These are phyloP conservation scores for Lentinula boryana DNA, from an alignment of 768 basidiomycete species.

Conservation along the genomic window DNA sequence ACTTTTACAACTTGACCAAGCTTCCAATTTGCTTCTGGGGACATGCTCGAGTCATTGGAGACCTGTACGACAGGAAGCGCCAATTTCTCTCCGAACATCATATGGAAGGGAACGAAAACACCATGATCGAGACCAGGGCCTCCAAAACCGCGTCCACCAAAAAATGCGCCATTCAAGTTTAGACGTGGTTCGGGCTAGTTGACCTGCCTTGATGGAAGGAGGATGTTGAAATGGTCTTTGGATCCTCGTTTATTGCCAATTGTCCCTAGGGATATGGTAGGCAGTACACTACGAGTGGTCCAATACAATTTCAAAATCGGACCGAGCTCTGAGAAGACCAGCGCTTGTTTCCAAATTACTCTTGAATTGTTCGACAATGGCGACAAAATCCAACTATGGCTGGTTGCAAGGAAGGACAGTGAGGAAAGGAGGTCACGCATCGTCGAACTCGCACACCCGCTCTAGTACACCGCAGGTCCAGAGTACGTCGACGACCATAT, in stretches of 20 bases:
- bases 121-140: slow-evolving; percentile 75
- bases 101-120: slow-evolving; percentile 71
- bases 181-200: slow-evolving; percentile 41
- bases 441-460: slow-evolving; percentile 44
- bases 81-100: slow-evolving; percentile 71
- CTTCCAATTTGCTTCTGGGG: slow-evolving; percentile 57
- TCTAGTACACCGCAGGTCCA: slow-evolving; percentile 64
- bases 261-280: no score
- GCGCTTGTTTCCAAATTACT: background rate
- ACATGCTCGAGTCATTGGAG: slow-evolving; percentile 56
- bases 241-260: no score
- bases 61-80: slow-evolving; percentile 68
- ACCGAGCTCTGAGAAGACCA: background rate
- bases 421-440: slow-evolving; percentile 51
- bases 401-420: slow-evolving; percentile 77
- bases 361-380: background rate
- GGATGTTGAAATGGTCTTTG: background rate
- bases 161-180: slow-evolving; percentile 50
- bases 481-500: slow-evolving; percentile 68
- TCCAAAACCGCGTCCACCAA: slow-evolving; percentile 57
- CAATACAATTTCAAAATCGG: no score
- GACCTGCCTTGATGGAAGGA: slow-evolving; percentile 36
- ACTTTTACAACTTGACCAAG: slow-evolving; percentile 55
- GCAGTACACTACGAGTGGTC: no score
- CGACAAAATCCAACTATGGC: slow-evolving; percentile 3